Evolutionary conservation across 2,329 filamentous ascomycete species (phyloP), one percentile per base, ranked within the genome.

Genomic region (Didymella arachidicola): DNA sequence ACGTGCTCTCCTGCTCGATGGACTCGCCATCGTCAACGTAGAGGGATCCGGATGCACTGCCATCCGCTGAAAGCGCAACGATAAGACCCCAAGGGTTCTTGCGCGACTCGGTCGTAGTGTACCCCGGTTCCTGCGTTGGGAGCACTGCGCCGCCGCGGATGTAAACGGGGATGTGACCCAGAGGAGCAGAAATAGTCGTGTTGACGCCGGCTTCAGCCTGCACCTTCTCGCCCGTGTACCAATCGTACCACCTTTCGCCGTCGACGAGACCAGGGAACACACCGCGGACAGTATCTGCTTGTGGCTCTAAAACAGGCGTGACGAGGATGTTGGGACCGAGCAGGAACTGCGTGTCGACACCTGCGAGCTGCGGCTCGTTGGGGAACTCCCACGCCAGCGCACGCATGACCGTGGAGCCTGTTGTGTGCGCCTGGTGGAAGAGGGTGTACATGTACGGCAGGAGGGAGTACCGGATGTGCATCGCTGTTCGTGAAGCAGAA

Each of bases 1-100:
- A 80, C 0, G 82, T 87, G 0, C 80, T 79, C 12, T 83, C 79
- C 0, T 85, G 88, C 32, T 75, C 67, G 7, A 92, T 57, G 54
- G 86, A 90, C 76, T 89, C 88, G 1, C 91, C 90, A 65, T 94
- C 91, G 66, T 93, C 91, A 7, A 93, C 71, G 70, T 93, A 93
- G 29, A 93, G 74, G 18, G 79, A 74, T 0, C 90, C 90, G 2
- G 68, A 78, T 0, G 90, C 89, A 1, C 76, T 73, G 0, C 87
- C 86, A 16, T 82, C 68, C 1, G 70, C 66, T 61, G 84, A 81
- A 1, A 90, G 81, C 2, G 89, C 87, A 1, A 86, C 84, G 10
- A 92, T 79, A 39, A 93, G 64, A 7, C 84, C 84, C 88, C 89
- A 93, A 0, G 86, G 83, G 46, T 86, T 90, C 47, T 81, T 79